Conservation (phyloP, 495 filamentous ascomycete species). For the Penicillium salamii region DNA sequence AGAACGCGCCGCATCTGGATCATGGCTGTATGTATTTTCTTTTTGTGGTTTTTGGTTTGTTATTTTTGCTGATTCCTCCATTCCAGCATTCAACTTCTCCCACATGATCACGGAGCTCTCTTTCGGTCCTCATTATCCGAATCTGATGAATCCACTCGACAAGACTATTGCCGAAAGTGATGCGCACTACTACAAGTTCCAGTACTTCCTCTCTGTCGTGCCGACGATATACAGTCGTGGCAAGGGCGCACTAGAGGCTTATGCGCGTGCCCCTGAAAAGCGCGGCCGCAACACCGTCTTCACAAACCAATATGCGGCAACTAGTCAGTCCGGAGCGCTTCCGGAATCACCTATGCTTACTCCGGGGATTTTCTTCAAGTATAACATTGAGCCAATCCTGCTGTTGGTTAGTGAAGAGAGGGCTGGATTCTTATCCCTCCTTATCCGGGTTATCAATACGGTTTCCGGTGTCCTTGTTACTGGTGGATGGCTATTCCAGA, state of each 20-base stretch:
- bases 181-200: slow-evolving; percentile 87
- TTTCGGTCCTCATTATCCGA: slow-evolving; percentile 93
- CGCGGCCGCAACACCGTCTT: slow-evolving; percentile 58
- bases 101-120: slow-evolving; percentile 96
- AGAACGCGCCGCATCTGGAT: slow-evolving; percentile 77
- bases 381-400: slow-evolving; percentile 95
- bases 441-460: slow-evolving; percentile 73
- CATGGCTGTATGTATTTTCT: slow-evolving; percentile 61
- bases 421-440: slow-evolving; percentile 65
- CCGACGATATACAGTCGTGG: slow-evolving; percentile 86
- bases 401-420: slow-evolving; percentile 81
- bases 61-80: not conserved
- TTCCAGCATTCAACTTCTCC: slow-evolving; percentile 90
- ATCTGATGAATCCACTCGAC: slow-evolving; percentile 91
- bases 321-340: slow-evolving; percentile 70
- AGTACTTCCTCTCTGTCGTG: slow-evolving; percentile 97
- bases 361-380: slow-evolving; percentile 98
- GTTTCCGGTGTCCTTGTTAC: slow-evolving; percentile 61
- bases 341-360: slow-evolving; percentile 59
- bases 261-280: slow-evolving; percentile 25
- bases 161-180: slow-evolving; percentile 75
- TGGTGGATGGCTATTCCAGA: slow-evolving; percentile 62
- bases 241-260: slow-evolving; percentile 43
- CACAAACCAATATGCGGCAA: slow-evolving; percentile 98
- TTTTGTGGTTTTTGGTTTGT: not conserved